Evolutionary conservation across 1,284 basidiomycete species (phyloP).

Genomic region (Sporisorium reilianum): DNA sequence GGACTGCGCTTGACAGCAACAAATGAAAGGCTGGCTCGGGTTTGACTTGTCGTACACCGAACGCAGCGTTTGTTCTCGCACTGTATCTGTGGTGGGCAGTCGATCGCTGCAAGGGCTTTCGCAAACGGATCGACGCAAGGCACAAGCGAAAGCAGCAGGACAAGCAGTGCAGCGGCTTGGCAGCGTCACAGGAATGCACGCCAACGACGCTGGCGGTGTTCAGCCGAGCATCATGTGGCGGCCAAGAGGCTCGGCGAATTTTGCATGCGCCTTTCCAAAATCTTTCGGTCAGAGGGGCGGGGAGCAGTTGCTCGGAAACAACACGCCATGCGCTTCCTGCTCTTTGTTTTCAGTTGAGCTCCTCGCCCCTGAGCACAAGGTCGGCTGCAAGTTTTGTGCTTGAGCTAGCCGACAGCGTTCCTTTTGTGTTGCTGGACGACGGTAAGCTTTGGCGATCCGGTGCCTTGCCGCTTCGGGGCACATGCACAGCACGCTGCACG

Average conservation of each 20-base stretch:
- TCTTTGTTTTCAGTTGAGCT: no score
- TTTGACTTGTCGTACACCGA: no score
- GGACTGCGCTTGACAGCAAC: no score
- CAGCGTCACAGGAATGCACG: background rate
- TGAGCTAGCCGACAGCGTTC: conserved; percentile 1
- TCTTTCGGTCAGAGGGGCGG: background rate
- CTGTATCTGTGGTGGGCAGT: background rate
- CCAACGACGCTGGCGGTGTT: background rate
- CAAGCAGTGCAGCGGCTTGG: background rate
- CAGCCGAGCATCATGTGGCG: no score
- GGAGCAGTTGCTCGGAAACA: background rate
- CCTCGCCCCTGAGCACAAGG: no score
- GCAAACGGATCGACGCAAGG: background rate
- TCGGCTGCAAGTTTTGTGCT: no score
- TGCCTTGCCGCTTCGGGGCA: background rate
- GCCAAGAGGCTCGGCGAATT: conserved; percentile 35
- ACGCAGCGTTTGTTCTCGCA: no score
- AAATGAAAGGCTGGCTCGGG: no score
- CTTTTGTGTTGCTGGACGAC: background rate
- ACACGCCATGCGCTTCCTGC: background rate
- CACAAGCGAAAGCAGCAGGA: background rate
- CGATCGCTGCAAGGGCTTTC: background rate
- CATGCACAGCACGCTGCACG: background rate
- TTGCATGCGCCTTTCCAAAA: background rate
- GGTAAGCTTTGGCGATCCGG: background rate